These are phyloP conservation scores for Spergularia bocconei DNA, from an alignment of 148 eudicot genomes.

Conservation along the genomic window DNA sequence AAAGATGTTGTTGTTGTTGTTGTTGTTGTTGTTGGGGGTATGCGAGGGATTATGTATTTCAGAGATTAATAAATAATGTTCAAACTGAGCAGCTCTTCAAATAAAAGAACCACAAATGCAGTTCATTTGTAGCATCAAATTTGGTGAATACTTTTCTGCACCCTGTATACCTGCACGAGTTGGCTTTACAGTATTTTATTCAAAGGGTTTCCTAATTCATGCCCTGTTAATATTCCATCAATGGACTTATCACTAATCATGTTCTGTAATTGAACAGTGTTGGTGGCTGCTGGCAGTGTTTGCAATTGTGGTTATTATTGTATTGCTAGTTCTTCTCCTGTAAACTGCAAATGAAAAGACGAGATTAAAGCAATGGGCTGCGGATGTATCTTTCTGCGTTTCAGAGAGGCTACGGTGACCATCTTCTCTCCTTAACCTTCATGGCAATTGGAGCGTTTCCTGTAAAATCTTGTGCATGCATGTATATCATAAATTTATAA, in stretches of 20 bases:
- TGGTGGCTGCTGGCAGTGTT: constrained; percentile 59
- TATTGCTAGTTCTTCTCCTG: constrained; percentile 42
- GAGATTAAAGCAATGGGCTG: constrained; percentile 12
- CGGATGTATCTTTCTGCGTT: background rate
- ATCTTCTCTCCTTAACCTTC: constrained; percentile 15
- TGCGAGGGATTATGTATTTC: too few species aligned
- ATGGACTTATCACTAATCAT: background rate
- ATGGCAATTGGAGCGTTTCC: constrained; percentile 19
- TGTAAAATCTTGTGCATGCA: constrained; percentile 22
- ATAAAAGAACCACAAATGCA: too few species aligned
- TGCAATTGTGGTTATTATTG: constrained; percentile 43
- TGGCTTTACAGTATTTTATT: background rate
- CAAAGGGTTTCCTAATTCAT: background rate
- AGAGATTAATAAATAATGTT: too few species aligned
- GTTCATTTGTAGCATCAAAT: background rate
- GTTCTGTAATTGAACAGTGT: constrained; percentile 38
- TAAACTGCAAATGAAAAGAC: constrained; percentile 26
- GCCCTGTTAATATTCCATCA: background rate
- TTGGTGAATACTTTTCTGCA: background rate
- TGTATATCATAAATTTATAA: constrained; percentile 7
- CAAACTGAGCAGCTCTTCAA: too few species aligned
- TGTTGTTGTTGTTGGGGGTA: too few species aligned
- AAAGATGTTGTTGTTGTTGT: too few species aligned
- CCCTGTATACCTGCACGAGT: background rate
- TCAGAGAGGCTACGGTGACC: constrained; percentile 6